Evolutionary conservation across 768 basidiomycete species (phyloP).

Genomic region (Saitozyma podzolica): DNA sequence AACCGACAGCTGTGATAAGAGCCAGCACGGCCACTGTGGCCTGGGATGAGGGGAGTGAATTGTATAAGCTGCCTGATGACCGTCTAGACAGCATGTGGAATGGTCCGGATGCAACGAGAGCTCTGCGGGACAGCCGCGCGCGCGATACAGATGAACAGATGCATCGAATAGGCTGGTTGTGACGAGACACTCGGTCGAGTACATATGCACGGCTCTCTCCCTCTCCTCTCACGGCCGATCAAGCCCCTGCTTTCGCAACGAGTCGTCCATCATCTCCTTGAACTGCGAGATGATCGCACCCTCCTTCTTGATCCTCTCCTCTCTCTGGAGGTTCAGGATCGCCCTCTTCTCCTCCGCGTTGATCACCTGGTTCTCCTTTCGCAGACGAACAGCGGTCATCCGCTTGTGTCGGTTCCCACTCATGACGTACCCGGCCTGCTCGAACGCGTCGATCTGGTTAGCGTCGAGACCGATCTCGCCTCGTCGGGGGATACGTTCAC

Average conservation of each 20-base stretch:
- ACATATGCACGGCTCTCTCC: too few relatives aligned
- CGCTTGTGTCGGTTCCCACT: slow-evolving; percentile 87
- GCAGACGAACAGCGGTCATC: slow-evolving; percentile 98
- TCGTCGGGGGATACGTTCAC: slow-evolving; percentile 94
- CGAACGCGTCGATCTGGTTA: slow-evolving; percentile 81
- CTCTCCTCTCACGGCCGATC: too few relatives aligned
- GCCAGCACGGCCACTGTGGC: too few relatives aligned
- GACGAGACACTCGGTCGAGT: too few relatives aligned
- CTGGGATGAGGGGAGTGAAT: too few relatives aligned
- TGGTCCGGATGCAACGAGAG: too few relatives aligned
- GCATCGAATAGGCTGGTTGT: too few relatives aligned
- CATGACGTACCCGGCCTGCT: slow-evolving; percentile 95
- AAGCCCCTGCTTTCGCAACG: slow-evolving; percentile 23
- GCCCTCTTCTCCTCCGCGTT: slow-evolving; percentile 97
- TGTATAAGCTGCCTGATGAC: too few relatives aligned
- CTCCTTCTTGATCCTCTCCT: slow-evolving; percentile 90
- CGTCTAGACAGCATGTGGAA: too few relatives aligned
- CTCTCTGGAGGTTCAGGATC: slow-evolving; percentile 88
- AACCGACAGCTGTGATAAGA: too few relatives aligned
- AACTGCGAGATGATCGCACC: slow-evolving; percentile 76
- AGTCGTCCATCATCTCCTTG: slow-evolving; percentile 35
- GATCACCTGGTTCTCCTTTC: slow-evolving; percentile 99
- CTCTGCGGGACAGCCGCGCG: too few relatives aligned
- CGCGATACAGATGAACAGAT: too few relatives aligned
- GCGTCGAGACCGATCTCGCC: slow-evolving; percentile 95